Evolutionary conservation across 139 green algal species (phyloP), one percentile per base, ranked within the genome.

Genomic region (Chlamydomonas sphaeroides): DNA sequence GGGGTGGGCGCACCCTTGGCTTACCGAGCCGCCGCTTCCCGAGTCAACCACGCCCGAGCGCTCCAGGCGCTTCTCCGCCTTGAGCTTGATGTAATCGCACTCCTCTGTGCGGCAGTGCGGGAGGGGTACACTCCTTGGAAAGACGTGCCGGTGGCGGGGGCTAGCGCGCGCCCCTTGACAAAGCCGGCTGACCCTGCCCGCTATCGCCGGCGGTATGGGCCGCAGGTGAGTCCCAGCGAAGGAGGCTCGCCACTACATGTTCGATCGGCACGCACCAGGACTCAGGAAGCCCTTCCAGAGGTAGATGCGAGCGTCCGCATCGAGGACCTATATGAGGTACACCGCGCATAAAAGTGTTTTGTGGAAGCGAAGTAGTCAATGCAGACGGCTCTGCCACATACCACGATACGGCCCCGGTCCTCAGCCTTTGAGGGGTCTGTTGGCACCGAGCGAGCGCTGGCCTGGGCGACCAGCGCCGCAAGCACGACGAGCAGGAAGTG

Each of bases 1-100:
- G n/a, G n/a, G n/a, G n/a, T n/a, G n/a, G n/a, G n/a, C n/a, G n/a
- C n/a, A n/a, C n/a, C n/a, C n/a, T n/a, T n/a, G n/a, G n/a, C n/a
- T n/a, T n/a, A n/a, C 48, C 2, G 35, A 61, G 15, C 65, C 68
- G n/a, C 80, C 87, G 33, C 25, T 81, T 1, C 32, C 51, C 1
- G 48, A 51, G 79, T 88, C 88, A 41, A 92, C 89, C 4, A 92
- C 89, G 28, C 88, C 85, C 28, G 41, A 78, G 32, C 88, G 85
- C 48, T 86, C 79, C n/a, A 91, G 72, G 0, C 82, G 66, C 41
- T 84, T 85, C 78, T 88, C 82, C 57, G 88, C 88, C 72, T 88
- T 88, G 25, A 68, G 42, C 0, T 74, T 67, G 3, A 91, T 30
- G 67, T 87, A 86, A 53, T 91, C 88, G 49, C 83, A 88, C 63